Conservation (phyloP, 148 eudicot genomes). For the Rhododendron simsii region DNA sequence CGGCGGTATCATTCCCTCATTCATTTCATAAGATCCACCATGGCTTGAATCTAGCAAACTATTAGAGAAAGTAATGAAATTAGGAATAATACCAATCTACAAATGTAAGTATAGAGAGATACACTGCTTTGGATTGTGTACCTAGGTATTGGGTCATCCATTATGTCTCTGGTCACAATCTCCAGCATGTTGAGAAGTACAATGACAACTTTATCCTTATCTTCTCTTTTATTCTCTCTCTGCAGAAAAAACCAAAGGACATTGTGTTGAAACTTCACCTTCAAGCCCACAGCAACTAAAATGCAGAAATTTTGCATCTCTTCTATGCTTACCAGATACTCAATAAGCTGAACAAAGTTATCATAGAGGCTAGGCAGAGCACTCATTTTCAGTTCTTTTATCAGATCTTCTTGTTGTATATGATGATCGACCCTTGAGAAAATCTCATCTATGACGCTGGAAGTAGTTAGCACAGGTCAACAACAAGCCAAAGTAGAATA, state of each 20-base stretch:
- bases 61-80: background rate
- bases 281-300: background rate
- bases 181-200: conserved; percentile 62
- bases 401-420: conserved; percentile 37
- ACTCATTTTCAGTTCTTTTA: conserved; percentile 44
- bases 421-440: conserved; percentile 49
- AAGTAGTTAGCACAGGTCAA: conserved; percentile 11
- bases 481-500: background rate
- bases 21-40: conserved; percentile 44
- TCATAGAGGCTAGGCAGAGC: conserved; percentile 51
- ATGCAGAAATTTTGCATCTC: background rate
- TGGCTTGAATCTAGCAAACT: conserved; percentile 61
- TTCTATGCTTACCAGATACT: conserved; percentile 40
- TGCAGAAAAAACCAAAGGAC: conserved; percentile 15
- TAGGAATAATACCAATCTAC: conserved; percentile 2
- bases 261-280: background rate
- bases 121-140: conserved; percentile 15
- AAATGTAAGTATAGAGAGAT: background rate
- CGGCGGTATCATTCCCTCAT: conserved; percentile 50
- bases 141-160: conserved; percentile 50
- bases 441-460: conserved; percentile 52
- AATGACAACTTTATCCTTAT: conserved; percentile 54
- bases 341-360: conserved; percentile 54
- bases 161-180: conserved; percentile 65
- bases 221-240: conserved; percentile 52